Base-by-base conservation (phyloP, 441 rosid species). In the Eutrema salsugineum region DNA sequence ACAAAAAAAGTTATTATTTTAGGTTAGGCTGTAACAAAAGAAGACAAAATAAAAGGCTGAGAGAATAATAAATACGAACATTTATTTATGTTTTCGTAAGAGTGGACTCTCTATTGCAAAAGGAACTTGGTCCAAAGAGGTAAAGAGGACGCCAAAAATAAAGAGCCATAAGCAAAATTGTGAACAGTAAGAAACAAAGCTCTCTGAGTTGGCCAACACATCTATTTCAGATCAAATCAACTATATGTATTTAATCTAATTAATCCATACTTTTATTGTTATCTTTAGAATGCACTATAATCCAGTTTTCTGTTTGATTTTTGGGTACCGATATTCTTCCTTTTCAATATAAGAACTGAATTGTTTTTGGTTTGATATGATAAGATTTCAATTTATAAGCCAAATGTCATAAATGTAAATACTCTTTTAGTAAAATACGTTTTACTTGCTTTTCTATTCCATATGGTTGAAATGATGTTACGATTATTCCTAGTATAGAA, bases 71-170 rank as follows among this genome's bases (percentile, higher is more conserved):
- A 27, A 64, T 65, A 64, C 27, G 11, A 28, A 19, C 66, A 66
- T 66, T 65, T 48, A 19, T 58, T 73, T 65, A 44, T 24, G 66
- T 27, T 49, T 66, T 47, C 30, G 36, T 11, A 24, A 42, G 27
- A 59, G 6, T 59, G 33, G 47, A 58, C 30, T 33, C 64, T 65
- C 42, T 42, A 33, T 14, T 51, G 64, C 49, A 20, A 51, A 61
- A 16, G 63, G 69, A 75, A 75, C 19, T 12, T 51, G 56, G 63
- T 67, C 57, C 48, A 67, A 51, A 67, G 73, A 42, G 69, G 43
- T 46, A 46, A 38, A 54, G 51, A 68, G 6, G 27, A 46, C 44
- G 70, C 61, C 74, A 75, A 15, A 27, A 35, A 62, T 54, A 53
- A 61, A 43, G 35, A 46, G 63, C 79, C 70, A 75, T 63, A 46